Evolutionary conservation across 169 alveolate species (phyloP).

Genomic region (Condylostoma magnum): DNA sequence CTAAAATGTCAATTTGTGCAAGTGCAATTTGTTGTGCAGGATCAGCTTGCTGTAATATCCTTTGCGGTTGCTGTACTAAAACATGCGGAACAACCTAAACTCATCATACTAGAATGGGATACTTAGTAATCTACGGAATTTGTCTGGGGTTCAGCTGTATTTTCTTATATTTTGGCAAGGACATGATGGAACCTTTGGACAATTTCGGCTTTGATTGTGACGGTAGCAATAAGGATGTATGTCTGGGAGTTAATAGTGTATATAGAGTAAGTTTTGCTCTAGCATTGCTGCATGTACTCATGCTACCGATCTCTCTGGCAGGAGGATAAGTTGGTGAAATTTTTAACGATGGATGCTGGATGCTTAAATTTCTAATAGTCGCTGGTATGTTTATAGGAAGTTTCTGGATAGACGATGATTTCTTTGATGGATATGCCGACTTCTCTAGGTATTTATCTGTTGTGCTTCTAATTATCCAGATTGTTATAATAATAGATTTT

Average conservation of each 20-base stretch:
- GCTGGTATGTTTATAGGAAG: slow-evolving; percentile 29
- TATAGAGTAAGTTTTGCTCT: slow-evolving; percentile 55
- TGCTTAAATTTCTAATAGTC: slow-evolving; percentile 32
- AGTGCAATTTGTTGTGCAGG: slow-evolving; percentile 58
- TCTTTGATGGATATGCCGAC: slow-evolving; percentile 43
- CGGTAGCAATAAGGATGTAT: slow-evolving; percentile 37
- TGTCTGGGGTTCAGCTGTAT: slow-evolving; percentile 31
- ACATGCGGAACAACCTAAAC: slow-evolving; percentile 39
- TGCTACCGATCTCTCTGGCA: slow-evolving; percentile 30
- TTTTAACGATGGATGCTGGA: slow-evolving; percentile 62
- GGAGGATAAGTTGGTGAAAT: slow-evolving; percentile 28
- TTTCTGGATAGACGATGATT: slow-evolving; percentile 43
- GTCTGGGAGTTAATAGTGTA: slow-evolving; percentile 51
- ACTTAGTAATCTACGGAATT: slow-evolving; percentile 35
- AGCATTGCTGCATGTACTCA: slow-evolving; percentile 35
- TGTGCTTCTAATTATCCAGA: slow-evolving; percentile 35
- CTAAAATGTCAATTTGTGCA: too few relatives aligned
- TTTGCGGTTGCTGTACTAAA: slow-evolving; percentile 42
- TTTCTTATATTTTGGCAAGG: slow-evolving; percentile 42
- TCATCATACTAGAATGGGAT: slow-evolving; percentile 51
- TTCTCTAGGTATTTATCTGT: slow-evolving; percentile 29
- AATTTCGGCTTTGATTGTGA: slow-evolving; percentile 23
- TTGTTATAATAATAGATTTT: slow-evolving; percentile 34
- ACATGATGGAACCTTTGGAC: slow-evolving; percentile 28
- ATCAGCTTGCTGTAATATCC: slow-evolving; percentile 42